Conservation (phyloP, 148 eudicot species). For the Cornus kousa region DNA sequence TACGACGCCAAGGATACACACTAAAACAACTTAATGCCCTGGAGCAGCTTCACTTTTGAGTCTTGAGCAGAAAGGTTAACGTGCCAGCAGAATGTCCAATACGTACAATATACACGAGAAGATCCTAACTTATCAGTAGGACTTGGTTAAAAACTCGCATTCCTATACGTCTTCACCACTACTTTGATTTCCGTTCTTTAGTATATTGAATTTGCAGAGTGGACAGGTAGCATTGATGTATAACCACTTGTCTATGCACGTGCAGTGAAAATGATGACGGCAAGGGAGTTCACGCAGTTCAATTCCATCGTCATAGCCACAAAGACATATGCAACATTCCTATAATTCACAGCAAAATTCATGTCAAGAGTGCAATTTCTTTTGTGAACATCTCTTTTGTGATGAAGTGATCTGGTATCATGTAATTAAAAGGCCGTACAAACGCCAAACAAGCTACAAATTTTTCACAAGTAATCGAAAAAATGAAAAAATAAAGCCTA, state of each 20-base stretch:
- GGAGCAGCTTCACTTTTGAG: background rate
- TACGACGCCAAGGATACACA: background rate
- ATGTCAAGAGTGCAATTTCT: background rate
- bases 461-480: no score
- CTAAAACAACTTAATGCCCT: background rate
- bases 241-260: conserved; percentile 93
- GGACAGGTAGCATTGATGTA: conserved; percentile 87
- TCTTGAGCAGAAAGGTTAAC: background rate
- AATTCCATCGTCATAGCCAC: conserved; percentile 68
- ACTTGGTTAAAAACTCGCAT: background rate
- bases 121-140: background rate
- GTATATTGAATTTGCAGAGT: conserved; percentile 87
- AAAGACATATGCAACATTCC: conserved; percentile 88
- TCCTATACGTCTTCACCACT: conserved; percentile 61
- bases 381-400: background rate
- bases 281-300: conserved; percentile 92
- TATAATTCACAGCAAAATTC: conserved; percentile 21
- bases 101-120: background rate
- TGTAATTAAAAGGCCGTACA: background rate
- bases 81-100: background rate
- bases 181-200: conserved; percentile 62
- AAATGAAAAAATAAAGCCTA: background rate
- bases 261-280: conserved; percentile 73
- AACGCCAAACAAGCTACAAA: no score
- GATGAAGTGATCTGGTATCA: background rate